phyloP scores from a whole-genome alignment of 345 rosid species.

The Aurinia saxatilis region DNA sequence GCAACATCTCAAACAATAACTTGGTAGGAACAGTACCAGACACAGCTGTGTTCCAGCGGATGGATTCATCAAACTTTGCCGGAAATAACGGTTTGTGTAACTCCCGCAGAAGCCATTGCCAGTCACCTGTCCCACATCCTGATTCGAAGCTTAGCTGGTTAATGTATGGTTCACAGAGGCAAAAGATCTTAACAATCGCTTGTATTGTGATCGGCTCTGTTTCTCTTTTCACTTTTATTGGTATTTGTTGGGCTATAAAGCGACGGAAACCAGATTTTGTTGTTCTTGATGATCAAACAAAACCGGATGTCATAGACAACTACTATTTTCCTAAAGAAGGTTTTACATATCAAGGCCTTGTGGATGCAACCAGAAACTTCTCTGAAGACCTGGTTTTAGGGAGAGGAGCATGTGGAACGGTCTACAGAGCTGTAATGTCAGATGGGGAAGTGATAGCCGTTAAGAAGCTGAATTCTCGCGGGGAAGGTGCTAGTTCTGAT shows the following conservation, averaged over 20 bases:
- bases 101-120: conserved; percentile 35
- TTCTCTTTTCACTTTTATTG: conserved; percentile 40
- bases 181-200: conserved; percentile 42
- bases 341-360: conserved; percentile 56
- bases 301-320: conserved; percentile 37
- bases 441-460: conserved; percentile 63
- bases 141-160: conserved; percentile 33
- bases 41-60: conserved; percentile 50
- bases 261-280: conserved; percentile 37
- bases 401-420: conserved; percentile 78
- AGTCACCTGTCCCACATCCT: conserved; percentile 19
- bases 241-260: conserved; percentile 48
- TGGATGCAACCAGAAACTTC: conserved; percentile 62
- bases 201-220: conserved; percentile 41
- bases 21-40: conserved; percentile 60
- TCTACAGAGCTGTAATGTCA: conserved; percentile 59
- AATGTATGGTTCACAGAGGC: conserved; percentile 25
- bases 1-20: conserved; percentile 74
- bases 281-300: conserved; percentile 38
- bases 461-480: conserved; percentile 55
- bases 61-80: conserved; percentile 56
- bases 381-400: conserved; percentile 52
- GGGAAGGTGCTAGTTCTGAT: conserved; percentile 58
- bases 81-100: conserved; percentile 62
- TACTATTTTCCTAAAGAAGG: conserved; percentile 73